Base-by-base conservation (phyloP, 805 yeast species). In the Ogataea trehalophila region DNA sequence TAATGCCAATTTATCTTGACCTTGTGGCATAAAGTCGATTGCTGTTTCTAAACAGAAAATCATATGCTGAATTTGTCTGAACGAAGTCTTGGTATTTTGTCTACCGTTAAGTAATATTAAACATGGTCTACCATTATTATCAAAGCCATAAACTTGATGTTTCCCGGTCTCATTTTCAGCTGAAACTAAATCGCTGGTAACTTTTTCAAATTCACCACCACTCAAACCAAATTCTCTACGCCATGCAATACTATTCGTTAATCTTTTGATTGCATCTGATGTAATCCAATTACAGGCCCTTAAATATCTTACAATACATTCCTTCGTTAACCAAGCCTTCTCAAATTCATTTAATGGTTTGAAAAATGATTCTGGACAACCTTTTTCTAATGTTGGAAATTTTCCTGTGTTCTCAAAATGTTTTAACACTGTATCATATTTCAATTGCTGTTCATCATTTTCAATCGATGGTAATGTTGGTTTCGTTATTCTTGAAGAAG, bases 1-100 rank as follows among this genome's bases (percentile, higher is more conserved):
- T 39, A 94, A 71, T 2, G 97, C 96, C 44, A 94, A 70, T 37
- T 92, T 85, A 66, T 91, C 99, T 69, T 94, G 99, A 29, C 97
- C 97, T 1, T 86, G 78, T 1, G 97, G 97, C 97, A 94, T 92
- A 65, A 78, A 87, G 65, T 89, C 95, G 45, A 92, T 90, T 41
- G 88, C 95, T 49, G 89, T 77, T 66, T 94, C 99, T 46, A 94
- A 75, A 95, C 87, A 85, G 71, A 76, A 92, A 7, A 94, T 97
- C 65, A 94, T 72, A 65, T 88, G 96, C 68, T 94, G 95, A 22
- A 94, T 96, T 63, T 94, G 99, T 58, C 91, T 78, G 50, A 81
- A 82, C 2, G 94, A 80, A 1, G 96, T 79, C 59, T 88, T 86
- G n/a, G 99, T 94, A 71, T 94, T 94, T 69, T 94, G 99, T 60